Evolutionary conservation across 2,329 filamentous ascomycete genomes (phyloP).

Genomic region (Talaromyces islandicus): DNA sequence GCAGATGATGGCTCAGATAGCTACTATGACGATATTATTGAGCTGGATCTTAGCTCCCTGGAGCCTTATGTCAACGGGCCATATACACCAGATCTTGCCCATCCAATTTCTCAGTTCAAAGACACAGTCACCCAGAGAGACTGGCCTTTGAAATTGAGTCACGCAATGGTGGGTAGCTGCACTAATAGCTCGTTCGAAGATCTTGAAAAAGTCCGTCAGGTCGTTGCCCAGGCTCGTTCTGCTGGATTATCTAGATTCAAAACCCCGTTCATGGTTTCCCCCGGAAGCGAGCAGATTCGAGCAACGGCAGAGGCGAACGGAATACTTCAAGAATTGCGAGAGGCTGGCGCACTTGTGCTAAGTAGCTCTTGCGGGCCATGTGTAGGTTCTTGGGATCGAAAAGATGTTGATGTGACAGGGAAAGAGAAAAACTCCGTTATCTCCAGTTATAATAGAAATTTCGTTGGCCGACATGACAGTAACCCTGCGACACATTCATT

Average conservation of each 20-base stretch:
- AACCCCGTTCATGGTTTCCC: constrained; percentile 87
- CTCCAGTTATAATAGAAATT: constrained; percentile 99
- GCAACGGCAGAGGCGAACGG: constrained; percentile 86
- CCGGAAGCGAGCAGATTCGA: constrained; percentile 92
- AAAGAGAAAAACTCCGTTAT: constrained; percentile 84
- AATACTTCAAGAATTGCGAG: constrained; percentile 87
- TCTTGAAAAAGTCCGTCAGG: constrained; percentile 43
- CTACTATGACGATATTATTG: constrained; percentile 89
- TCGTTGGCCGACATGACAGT: constrained; percentile 93
- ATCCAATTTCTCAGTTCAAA: constrained; percentile 94
- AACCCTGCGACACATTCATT: constrained; percentile 94
- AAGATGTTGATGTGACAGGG: constrained; percentile 81
- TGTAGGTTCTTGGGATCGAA: constrained; percentile 92
- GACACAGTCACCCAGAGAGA: constrained; percentile 86
- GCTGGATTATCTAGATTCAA: constrained; percentile 93
- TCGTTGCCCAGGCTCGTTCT: constrained; percentile 57
- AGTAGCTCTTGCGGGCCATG: constrained; percentile 92
- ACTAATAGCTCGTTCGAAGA: constrained; percentile 87
- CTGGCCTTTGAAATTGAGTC: constrained; percentile 95
- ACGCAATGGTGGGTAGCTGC: constrained; percentile 95
- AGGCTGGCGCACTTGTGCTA: constrained; percentile 89
- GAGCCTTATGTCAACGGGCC: constrained; percentile 98
- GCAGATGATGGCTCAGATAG: constrained; percentile 71
- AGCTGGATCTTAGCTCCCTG: constrained; percentile 89
- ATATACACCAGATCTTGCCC: constrained; percentile 96